Percentiles rank a stretch among this genome's conserved stretches.
phyloP scores from a whole-genome alignment of 805 yeast genomes.

The Osmozyma mogii region DNA sequence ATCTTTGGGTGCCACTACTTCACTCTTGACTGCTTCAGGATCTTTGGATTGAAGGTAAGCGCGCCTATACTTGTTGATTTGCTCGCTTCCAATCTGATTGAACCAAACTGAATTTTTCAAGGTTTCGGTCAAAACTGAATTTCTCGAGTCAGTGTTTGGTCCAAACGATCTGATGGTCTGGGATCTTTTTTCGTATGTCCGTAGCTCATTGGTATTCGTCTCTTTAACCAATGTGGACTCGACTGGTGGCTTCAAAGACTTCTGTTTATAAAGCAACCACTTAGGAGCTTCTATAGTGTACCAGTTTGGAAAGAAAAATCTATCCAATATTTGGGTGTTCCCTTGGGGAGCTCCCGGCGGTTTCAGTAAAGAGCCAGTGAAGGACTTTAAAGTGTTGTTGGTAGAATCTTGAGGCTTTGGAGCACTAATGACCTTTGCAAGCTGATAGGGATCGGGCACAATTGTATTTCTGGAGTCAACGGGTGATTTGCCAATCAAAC shows the following conservation, averaged over 20 bases:
- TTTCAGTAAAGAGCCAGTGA: slow-evolving; percentile 23
- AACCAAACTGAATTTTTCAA: slow-evolving; percentile 31
- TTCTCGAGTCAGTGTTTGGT: slow-evolving; percentile 27
- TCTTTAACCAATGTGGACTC: slow-evolving; percentile 20
- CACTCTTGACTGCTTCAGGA: slow-evolving; percentile 9
- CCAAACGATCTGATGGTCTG: slow-evolving; percentile 28
- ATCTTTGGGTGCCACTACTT: slow-evolving; percentile 3
- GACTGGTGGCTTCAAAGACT: slow-evolving; percentile 17
- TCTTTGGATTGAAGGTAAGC: too few species aligned
- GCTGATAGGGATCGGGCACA: slow-evolving; percentile 58
- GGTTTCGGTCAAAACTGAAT: slow-evolving; percentile 23
- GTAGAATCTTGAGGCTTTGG: slow-evolving; percentile 28
- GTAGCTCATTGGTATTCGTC: slow-evolving; percentile 14
- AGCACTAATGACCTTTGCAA: slow-evolving; percentile 47
- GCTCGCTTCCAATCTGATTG: slow-evolving; percentile 30
- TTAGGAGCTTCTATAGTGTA: slow-evolving; percentile 35
- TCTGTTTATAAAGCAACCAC: slow-evolving; percentile 30
- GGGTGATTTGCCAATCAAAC: slow-evolving; percentile 58
- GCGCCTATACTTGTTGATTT: slow-evolving; percentile 18
- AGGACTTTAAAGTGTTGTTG: slow-evolving; percentile 20
- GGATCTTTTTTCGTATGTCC: slow-evolving; percentile 12
- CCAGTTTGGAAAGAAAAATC: slow-evolving; percentile 39
- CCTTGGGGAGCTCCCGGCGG: slow-evolving; percentile 25
- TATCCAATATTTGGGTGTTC: slow-evolving; percentile 29
- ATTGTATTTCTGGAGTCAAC: slow-evolving; percentile 68